Evolutionary conservation across 2,329 filamentous ascomycete genomes (phyloP).

Genomic region (Raffaelea albimanens): DNA sequence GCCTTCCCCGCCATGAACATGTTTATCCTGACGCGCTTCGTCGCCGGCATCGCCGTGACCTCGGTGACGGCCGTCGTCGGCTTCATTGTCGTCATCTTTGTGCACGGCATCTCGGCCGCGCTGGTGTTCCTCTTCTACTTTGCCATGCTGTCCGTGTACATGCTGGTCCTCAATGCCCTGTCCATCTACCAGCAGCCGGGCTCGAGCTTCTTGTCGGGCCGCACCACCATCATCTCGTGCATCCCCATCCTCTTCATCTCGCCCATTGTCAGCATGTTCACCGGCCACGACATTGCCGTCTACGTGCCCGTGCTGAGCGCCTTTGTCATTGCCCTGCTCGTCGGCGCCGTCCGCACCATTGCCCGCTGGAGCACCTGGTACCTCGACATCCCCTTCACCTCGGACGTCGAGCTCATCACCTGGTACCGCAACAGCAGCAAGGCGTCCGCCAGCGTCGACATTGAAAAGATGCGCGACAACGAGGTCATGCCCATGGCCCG

Average conservation of each 20-base stretch:
- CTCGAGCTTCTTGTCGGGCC: constrained; percentile 40
- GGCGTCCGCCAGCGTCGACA: constrained; percentile 1
- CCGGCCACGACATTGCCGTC: constrained; percentile 34
- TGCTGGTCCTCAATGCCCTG: constrained; percentile 38
- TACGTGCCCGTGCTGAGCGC: constrained; percentile 38
- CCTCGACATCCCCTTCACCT: constrained; percentile 38
- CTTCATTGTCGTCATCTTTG: constrained; percentile 31
- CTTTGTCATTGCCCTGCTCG: constrained; percentile 37
- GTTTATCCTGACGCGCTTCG: constrained; percentile 20
- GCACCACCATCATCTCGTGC: constrained; percentile 37
- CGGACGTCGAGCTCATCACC: constrained; percentile 33
- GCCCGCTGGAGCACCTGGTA: constrained; percentile 36
- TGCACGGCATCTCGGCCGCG: constrained; percentile 28
- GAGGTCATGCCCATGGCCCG: constrained; percentile 19
- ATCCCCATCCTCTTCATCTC: constrained; percentile 40
- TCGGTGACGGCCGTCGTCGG: constrained; percentile 23
- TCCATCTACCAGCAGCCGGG: constrained; percentile 40
- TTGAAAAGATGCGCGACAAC: constrained; percentile 35
- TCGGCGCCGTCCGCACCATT: constrained; percentile 25
- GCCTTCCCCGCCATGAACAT: constrained; percentile 17
- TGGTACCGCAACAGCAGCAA: constrained; percentile 23
- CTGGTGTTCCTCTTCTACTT: constrained; percentile 48
- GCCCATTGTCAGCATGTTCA: constrained; percentile 39
- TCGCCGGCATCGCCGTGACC: constrained; percentile 27
- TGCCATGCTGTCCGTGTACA: constrained; percentile 39